Base-by-base conservation (phyloP, 2,329 filamentous ascomycete species). In the Apiospora koreana region DNA sequence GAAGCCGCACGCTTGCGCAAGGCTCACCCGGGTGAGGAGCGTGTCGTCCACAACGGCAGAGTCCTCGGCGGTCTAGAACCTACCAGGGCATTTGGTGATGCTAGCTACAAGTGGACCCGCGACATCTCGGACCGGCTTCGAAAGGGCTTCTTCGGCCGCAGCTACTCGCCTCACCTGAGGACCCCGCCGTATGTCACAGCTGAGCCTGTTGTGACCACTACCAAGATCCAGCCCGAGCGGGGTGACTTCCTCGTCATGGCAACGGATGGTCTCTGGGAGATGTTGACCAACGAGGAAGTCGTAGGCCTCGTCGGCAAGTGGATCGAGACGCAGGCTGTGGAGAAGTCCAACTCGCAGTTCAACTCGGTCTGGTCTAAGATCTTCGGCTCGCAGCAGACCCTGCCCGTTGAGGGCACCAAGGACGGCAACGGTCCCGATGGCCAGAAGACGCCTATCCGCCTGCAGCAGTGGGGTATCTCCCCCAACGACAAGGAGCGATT, bases 241-340 rank as follows among this genome's bases (percentile, higher is more conserved):
- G 95, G 95, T 64, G 96, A 99, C 79, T 99, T 99, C 77, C 86
- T 99, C 16, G 95, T 99, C 72, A 91, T 99, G 86, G 96, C 96
- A 28, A 98, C 96, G 0, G 96, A 99, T 79, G 96, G 96, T 4
- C 87, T 99, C 0, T 99, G 96, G 96, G 96, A 99, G 83, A 98
- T 98, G 96, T 87, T 99, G 72, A 98, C 94, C 65, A 99, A 98
- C 77, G 96, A 99, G 79, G 96, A 99, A 84, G 96, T 98, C 1
- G 93, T 99, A 67, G 96, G 96, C 0, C 89, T 99, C 2, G 96
- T 99, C 5, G 97, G 95, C 21, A 94, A 97, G 81, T 99, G 96
- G 96, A 90, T 99, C 65, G 96, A 99, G 80, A 90, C 89, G 28
- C 93, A 98, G 79, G 83, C 84, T 45, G 67, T 54, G 78, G 77